phyloP scores from a whole-genome alignment of 768 basidiomycete genomes.

The Pleurotus platypus region DNA sequence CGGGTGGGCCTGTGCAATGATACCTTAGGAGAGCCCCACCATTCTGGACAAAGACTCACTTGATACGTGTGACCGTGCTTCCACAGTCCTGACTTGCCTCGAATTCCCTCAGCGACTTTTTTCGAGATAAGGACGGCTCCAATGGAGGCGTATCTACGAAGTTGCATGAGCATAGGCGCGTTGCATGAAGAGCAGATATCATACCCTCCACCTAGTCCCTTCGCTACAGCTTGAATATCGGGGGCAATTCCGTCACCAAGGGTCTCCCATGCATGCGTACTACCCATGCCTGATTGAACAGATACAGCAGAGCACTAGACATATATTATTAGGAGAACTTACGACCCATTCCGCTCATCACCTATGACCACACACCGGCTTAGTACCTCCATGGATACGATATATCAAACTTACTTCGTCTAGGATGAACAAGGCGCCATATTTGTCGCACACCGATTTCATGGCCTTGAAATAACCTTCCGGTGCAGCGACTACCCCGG shows the following conservation, averaged over 20 bases:
- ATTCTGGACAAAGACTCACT: conserved; percentile 30
- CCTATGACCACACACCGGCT: conserved; percentile 20
- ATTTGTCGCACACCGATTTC: conserved; percentile 79
- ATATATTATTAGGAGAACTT: conserved; percentile 22
- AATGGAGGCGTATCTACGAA: conserved; percentile 68
- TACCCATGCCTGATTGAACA: conserved; percentile 71
- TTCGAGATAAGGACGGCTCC: conserved; percentile 79
- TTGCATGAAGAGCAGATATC: conserved; percentile 14
- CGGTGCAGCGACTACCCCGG: conserved; percentile 72
- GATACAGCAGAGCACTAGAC: neutral
- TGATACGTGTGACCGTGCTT: conserved; percentile 89
- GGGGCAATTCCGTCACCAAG: conserved; percentile 76
- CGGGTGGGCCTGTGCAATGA: conserved; percentile 35
- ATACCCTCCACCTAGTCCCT: conserved; percentile 87
- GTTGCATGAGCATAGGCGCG: neutral
- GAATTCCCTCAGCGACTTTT: conserved; percentile 66
- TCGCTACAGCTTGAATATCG: conserved; percentile 86
- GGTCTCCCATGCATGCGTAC: conserved; percentile 82
- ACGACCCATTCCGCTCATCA: conserved; percentile 93
- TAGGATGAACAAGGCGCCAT: conserved; percentile 74
- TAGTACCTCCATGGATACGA: neutral
- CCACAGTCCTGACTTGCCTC: conserved; percentile 64
- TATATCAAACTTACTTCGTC: conserved; percentile 57
- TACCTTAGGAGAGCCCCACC: neutral
- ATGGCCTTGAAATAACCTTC: conserved; percentile 85